Evolutionary conservation across 192 early-diverging fungal species (phyloP).

Genomic region (Umbelopsis isabellina): DNA sequence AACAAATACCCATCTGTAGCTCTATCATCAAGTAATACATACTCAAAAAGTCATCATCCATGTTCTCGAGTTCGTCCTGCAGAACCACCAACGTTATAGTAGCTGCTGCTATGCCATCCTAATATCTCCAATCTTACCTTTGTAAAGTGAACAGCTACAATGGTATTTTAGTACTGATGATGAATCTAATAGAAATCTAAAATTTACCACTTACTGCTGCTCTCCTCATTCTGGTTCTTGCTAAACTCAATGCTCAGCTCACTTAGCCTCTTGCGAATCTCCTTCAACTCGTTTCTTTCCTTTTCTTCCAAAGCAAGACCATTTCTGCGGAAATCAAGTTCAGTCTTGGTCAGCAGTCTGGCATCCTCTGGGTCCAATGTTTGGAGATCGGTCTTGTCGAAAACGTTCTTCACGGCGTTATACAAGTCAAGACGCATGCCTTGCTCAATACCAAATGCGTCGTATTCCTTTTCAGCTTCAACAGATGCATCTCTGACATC

Average conservation of each 20-base stretch:
- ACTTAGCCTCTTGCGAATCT: constrained; percentile 68
- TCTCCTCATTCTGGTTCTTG: constrained; percentile 73
- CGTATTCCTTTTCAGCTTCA: constrained; percentile 61
- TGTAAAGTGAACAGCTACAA: constrained; percentile 52
- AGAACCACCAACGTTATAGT: neutral
- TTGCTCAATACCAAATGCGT: constrained; percentile 70
- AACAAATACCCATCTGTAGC: neutral
- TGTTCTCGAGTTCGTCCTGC: constrained; percentile 67
- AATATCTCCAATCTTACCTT: constrained; percentile 28
- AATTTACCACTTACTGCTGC: constrained; percentile 51
- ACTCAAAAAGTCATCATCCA: constrained; percentile 73
- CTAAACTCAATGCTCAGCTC: constrained; percentile 73
- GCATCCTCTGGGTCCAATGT: constrained; percentile 62
- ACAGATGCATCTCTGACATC: constrained; percentile 69
- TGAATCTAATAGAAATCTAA: constrained; percentile 34
- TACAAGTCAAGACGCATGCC: constrained; percentile 69
- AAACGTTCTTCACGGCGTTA: constrained; percentile 54
- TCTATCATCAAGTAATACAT: neutral
- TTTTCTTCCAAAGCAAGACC: constrained; percentile 70
- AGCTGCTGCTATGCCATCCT: constrained; percentile 4
- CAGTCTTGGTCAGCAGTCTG: constrained; percentile 71
- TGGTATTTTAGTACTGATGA: constrained; percentile 6
- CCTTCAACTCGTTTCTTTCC: constrained; percentile 61
- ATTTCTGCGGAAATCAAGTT: constrained; percentile 67
- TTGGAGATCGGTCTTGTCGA: constrained; percentile 47